phyloP scores from a whole-genome alignment of 495 filamentous ascomycete genomes.

The Aspergillus nidulans region DNA sequence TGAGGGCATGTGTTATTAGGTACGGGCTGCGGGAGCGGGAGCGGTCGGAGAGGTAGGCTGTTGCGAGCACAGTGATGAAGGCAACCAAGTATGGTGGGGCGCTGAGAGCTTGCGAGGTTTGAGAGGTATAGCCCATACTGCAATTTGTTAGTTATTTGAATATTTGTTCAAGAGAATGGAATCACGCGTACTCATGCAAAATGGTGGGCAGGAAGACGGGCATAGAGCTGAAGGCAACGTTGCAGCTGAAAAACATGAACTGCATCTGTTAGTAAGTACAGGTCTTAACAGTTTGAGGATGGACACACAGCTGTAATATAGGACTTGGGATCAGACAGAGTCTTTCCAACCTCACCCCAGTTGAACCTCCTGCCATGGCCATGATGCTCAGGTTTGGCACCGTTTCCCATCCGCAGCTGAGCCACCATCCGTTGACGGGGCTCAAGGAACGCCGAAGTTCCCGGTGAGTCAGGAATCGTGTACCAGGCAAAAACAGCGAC shows the following conservation, averaged over 20 bases:
- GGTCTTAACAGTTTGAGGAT: background rate
- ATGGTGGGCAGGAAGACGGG: slow-evolving; percentile 58
- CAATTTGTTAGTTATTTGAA: slow-evolving; percentile 3
- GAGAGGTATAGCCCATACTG: slow-evolving; percentile 47
- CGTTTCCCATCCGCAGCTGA: slow-evolving; percentile 42
- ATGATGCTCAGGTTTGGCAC: slow-evolving; percentile 22
- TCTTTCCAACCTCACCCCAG: slow-evolving; percentile 48
- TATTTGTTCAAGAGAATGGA: background rate
- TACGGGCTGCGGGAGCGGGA: slow-evolving; percentile 43
- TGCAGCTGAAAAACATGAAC: slow-evolving; percentile 57
- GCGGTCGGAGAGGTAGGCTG: slow-evolving; percentile 50
- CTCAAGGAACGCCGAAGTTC: slow-evolving; percentile 46
- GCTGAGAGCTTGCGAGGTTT: slow-evolving; percentile 50
- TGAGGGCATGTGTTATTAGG: slow-evolving; percentile 45
- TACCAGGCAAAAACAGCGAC: slow-evolving; percentile 52
- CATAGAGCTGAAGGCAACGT: slow-evolving; percentile 57
- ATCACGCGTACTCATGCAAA: slow-evolving; percentile 44
- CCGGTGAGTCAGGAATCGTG: slow-evolving; percentile 52
- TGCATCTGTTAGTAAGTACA: slow-evolving; percentile 13
- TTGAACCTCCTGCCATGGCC: slow-evolving; percentile 30
- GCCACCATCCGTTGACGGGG: slow-evolving; percentile 44
- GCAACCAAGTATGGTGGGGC: slow-evolving; percentile 55
- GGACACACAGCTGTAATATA: slow-evolving; percentile 60
- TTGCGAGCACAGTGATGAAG: slow-evolving; percentile 46
- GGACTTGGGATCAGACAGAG: slow-evolving; percentile 57